Evolutionary conservation across 768 basidiomycete species (phyloP).

Genomic region (Dictyophora rubrovolvata): DNA sequence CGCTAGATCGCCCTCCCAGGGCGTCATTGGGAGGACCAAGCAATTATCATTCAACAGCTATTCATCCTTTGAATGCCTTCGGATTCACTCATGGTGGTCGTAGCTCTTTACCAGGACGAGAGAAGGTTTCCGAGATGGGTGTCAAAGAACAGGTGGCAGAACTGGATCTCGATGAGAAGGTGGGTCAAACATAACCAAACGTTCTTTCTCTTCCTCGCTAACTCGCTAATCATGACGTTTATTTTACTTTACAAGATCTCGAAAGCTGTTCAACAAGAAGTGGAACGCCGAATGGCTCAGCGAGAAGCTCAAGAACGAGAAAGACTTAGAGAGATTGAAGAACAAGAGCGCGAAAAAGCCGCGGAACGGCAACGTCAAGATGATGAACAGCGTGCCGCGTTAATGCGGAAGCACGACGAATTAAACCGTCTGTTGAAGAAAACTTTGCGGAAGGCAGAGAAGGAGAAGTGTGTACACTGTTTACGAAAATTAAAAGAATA

Average conservation of each 20-base stretch:
- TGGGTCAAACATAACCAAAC: slow-evolving; percentile 22
- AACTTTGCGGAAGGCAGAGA: slow-evolving; percentile 60
- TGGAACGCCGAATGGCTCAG: slow-evolving; percentile 49
- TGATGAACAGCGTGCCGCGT: slow-evolving; percentile 37
- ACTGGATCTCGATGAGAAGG: slow-evolving; percentile 67
- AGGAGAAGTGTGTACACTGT: slow-evolving; percentile 48
- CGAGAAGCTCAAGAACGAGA: slow-evolving; percentile 16
- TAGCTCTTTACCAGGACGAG: background rate
- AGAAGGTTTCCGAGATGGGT: background rate
- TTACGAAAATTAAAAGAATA: background rate
- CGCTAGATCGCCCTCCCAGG: slow-evolving; percentile 29
- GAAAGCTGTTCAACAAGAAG: slow-evolving; percentile 64
- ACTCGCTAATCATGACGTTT: slow-evolving; percentile 2
- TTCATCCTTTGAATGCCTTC: slow-evolving; percentile 14
- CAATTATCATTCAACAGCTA: slow-evolving; percentile 26
- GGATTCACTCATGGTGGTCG: slow-evolving; percentile 8
- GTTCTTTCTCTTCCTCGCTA: too few relatives aligned
- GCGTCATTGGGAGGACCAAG: slow-evolving; percentile 24
- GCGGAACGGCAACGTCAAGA: slow-evolving; percentile 30
- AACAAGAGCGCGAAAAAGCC: slow-evolving; percentile 21
- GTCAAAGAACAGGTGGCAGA: slow-evolving; percentile 29
- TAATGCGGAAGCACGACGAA: slow-evolving; percentile 55
- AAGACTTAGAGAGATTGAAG: slow-evolving; percentile 22
- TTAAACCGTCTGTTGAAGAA: slow-evolving; percentile 56
- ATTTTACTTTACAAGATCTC: slow-evolving; percentile 40